Base-by-base conservation (phyloP, 768 basidiomycete genomes). In the Podaxis sp. region DNA sequence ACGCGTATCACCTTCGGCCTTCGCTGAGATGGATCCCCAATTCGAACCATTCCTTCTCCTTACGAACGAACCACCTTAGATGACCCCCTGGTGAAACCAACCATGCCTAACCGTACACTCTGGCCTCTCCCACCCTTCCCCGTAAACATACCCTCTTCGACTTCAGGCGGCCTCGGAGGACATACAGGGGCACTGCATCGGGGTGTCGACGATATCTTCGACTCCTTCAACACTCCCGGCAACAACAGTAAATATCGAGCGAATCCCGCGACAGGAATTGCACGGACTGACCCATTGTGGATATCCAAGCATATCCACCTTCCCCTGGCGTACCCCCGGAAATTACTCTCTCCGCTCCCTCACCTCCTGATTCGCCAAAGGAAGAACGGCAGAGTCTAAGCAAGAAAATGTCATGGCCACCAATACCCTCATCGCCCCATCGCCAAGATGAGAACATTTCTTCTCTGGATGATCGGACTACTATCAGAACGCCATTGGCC, bases 11-110 rank as follows among this genome's bases (percentile, higher is more conserved):
- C 1, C 15, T 13, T 24, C 36, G 37, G 24, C 43, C 43, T 41
- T 60, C 11, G 38, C 59, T 29, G 59, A 50, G 22, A 60, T 52
- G 17, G 46, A 46, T 22, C 29, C 46, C n/a, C 24, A 61, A 22
- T 61, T 54, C 43, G 53, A 61, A 54, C 59, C 53, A 15, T 22
- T 29, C 50, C 27, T 15, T 40, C 41, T 13, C 25, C 24, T 19
- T 13, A 43, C 17, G 41, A n/a, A 40, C 22, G 15, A 12, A 29
- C 12, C 13, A 24, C 24, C 12, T 22, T 22, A 12, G 6, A 17
- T 22, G 25, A 43, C 17, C 13, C 15, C 59, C 13, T 19, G 22
- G 11, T n/a, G 24, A 15, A 4, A 22, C 47, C 47, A 12, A 12
- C 24, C 22, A 50, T 19, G 4, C 22, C 24, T 13, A 11, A 22